Evolutionary conservation across 78 protist genomes (phyloP).

Genomic region (Dictyostelium capitatum): DNA sequence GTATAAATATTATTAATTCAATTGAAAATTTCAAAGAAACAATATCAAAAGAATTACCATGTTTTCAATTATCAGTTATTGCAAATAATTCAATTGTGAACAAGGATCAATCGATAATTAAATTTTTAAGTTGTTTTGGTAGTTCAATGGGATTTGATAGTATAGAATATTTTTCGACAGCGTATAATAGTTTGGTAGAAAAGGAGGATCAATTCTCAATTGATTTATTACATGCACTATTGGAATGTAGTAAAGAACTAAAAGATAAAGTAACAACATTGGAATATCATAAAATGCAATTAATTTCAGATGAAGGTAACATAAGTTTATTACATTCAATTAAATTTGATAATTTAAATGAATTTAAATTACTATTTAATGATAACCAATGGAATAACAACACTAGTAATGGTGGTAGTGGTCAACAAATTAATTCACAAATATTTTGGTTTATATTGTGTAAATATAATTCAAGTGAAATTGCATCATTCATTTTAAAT

Average conservation of each 20-base stretch:
- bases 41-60: slow-evolving; percentile 11
- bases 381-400: not conserved
- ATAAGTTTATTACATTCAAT: not conserved
- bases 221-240: not conserved
- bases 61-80: slow-evolving; percentile 11
- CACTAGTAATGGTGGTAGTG: not conserved
- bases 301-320: not conserved
- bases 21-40: slow-evolving; percentile 9
- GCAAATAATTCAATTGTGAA: slow-evolving; percentile 10
- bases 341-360: not conserved
- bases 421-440: slow-evolving; percentile 8
- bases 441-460: not conserved
- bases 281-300: not conserved
- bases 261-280: not conserved
- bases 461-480: slow-evolving; percentile 3
- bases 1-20: not conserved
- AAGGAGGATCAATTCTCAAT: not conserved
- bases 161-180: not conserved
- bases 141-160: not conserved
- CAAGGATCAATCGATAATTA: not conserved
- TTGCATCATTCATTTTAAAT: not conserved
- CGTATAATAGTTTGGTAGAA: not conserved
- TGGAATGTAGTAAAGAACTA: not conserved
- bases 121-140: slow-evolving; percentile 14
- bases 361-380: slow-evolving; percentile 13